Conservation (phyloP, 768 basidiomycete species). For the Pisolithus tinctorius region DNA sequence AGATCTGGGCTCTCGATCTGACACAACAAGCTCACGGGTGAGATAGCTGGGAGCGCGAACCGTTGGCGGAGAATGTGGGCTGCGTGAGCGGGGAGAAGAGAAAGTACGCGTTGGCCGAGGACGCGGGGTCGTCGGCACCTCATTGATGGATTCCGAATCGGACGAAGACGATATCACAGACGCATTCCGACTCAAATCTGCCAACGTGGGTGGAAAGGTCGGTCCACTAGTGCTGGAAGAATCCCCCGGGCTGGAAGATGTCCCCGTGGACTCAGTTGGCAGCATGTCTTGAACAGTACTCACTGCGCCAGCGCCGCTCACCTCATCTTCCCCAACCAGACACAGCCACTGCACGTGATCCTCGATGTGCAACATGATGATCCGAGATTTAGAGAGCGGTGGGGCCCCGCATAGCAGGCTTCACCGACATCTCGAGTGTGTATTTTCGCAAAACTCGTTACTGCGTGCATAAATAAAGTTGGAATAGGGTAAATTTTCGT, state of each 20-base stretch:
- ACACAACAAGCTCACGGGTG: slow-evolving; percentile 47
- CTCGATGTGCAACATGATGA: too few species aligned
- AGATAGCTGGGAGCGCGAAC: slow-evolving; percentile 46
- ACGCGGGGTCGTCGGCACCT: slow-evolving; percentile 36
- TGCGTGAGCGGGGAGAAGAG: slow-evolving; percentile 55
- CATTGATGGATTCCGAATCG: slow-evolving; percentile 42
- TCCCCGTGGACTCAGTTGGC: too few species aligned
- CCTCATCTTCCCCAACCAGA: neutral
- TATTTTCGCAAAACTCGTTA: too few species aligned
- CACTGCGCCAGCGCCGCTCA: neutral
- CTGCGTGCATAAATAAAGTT: too few species aligned
- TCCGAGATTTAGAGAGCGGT: too few species aligned
- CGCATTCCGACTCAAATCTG: slow-evolving; percentile 68
- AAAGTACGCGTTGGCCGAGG: slow-evolving; percentile 56
- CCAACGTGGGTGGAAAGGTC: slow-evolving; percentile 36
- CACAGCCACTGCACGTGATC: neutral
- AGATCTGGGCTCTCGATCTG: slow-evolving; percentile 12
- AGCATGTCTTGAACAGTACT: too few species aligned
- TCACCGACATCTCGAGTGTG: too few species aligned
- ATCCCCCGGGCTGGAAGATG: neutral
- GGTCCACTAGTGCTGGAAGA: neutral
- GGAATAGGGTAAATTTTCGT: too few species aligned
- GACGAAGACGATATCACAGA: slow-evolving; percentile 69
- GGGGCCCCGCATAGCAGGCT: too few species aligned
- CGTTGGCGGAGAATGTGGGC: slow-evolving; percentile 38